phyloP scores from a whole-genome alignment of 2,329 filamentous ascomycete genomes.

The Teratosphaeria epicoccoides region DNA sequence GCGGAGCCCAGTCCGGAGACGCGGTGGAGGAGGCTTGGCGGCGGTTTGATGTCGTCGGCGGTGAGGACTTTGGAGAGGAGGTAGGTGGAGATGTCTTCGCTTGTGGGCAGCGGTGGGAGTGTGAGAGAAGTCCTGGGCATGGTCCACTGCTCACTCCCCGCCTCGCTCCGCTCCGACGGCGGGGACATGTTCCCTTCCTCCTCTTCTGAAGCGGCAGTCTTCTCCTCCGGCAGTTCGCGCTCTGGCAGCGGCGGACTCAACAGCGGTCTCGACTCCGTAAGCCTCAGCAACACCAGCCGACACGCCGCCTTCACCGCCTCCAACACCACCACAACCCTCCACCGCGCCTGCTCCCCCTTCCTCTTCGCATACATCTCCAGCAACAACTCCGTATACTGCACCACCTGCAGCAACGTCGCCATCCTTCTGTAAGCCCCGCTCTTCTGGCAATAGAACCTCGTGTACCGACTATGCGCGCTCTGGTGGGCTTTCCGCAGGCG shows the following conservation, averaged over 20 bases:
- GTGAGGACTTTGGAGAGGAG: constrained; percentile 83
- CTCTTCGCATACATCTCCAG: constrained; percentile 95
- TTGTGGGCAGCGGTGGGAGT: constrained; percentile 70
- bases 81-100: constrained; percentile 74
- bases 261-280: constrained; percentile 73
- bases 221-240: constrained; percentile 53
- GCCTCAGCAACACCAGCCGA: constrained; percentile 63
- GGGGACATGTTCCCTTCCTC: constrained; percentile 34
- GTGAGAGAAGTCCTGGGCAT: constrained; percentile 92
- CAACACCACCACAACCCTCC: constrained; percentile 76
- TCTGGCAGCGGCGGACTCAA: constrained; percentile 78
- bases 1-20: constrained; percentile 63
- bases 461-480: constrained; percentile 53
- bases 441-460: constrained; percentile 50
- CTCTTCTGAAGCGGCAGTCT: constrained; percentile 17
- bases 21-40: constrained; percentile 72
- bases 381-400: constrained; percentile 90
- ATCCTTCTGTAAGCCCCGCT: constrained; percentile 67
- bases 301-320: constrained; percentile 83
- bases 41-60: constrained; percentile 92
- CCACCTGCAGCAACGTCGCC: constrained; percentile 73
- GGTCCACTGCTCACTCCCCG: constrained; percentile 49
- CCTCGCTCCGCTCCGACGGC: constrained; percentile 28
- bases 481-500: constrained; percentile 34
- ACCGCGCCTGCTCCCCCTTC: constrained; percentile 67